Percentiles rank a stretch among this genome's conserved stretches.
Evolutionary conservation across 2,329 filamentous ascomycete genomes (phyloP).

Genomic region (Leptoxyphium fumago): DNA sequence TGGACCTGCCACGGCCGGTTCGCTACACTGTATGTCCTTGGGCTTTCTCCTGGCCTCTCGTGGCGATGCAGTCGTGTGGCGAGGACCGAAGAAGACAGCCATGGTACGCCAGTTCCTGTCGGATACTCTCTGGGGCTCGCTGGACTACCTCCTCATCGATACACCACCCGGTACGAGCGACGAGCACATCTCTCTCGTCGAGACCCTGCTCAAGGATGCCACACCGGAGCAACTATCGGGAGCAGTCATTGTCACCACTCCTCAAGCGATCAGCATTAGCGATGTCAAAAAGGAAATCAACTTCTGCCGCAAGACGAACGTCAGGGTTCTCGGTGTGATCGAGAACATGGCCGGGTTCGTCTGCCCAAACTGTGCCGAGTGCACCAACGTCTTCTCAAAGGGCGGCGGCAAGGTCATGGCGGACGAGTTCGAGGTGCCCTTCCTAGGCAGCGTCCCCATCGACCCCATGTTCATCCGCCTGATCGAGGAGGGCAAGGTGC

Average conservation of each 20-base stretch:
- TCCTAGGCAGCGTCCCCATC: conserved; percentile 77
- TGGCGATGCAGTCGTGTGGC: conserved; percentile 90
- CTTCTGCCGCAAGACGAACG: conserved; percentile 73
- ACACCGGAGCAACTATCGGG: conserved; percentile 58
- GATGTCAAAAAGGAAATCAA: conserved; percentile 93
- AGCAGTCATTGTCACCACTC: conserved; percentile 89
- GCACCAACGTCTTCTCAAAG: conserved; percentile 84
- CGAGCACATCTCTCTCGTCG: conserved; percentile 89
- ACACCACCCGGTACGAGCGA: conserved; percentile 93
- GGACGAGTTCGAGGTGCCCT: conserved; percentile 65
- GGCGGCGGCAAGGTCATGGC: conserved; percentile 87
- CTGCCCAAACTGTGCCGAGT: conserved; percentile 63
- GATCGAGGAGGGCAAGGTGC: conserved; percentile 58
- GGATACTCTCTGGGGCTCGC: conserved; percentile 73
- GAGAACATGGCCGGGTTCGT: conserved; percentile 95
- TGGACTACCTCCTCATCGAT: conserved; percentile 90
- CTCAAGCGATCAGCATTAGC: conserved; percentile 81
- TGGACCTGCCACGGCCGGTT: conserved; percentile 32
- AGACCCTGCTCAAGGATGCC: conserved; percentile 37
- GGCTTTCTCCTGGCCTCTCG: conserved; percentile 75
- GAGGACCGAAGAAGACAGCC: conserved; percentile 94
- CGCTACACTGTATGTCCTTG: conserved; percentile 75
- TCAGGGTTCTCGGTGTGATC: conserved; percentile 71
- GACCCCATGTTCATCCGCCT: conserved; percentile 83
- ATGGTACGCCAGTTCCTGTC: conserved; percentile 96